phyloP scores from a whole-genome alignment of 225 moss, liverwort and hornwort genomes.

The Straminergon stramineum region DNA sequence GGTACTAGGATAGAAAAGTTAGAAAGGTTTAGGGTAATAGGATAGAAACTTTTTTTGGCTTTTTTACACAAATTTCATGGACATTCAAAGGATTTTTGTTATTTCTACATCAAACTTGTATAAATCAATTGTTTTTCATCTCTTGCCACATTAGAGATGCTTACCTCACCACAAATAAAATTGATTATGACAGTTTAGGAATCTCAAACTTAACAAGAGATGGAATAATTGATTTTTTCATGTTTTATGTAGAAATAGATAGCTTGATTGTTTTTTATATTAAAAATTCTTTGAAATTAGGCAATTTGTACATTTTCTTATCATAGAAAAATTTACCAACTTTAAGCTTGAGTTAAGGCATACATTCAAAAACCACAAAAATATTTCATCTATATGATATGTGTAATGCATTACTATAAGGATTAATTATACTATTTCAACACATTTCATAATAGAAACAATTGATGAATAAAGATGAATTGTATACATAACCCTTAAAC shows the following conservation, averaged over 20 bases:
- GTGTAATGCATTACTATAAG: not conserved
- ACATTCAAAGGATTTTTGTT: not conserved
- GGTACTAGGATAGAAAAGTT: not conserved
- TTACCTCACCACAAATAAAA: not conserved
- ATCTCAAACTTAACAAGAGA: not conserved
- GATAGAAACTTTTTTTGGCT: too few relatives aligned
- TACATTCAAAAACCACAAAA: not conserved
- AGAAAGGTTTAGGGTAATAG: not conserved
- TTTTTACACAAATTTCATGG: not conserved
- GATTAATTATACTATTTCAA: not conserved
- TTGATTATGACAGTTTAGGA: not conserved
- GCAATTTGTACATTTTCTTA: not conserved
- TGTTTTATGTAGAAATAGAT: not conserved
- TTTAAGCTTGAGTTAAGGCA: not conserved
- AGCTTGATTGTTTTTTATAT: not conserved
- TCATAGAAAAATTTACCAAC: not conserved
- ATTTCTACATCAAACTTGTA: not conserved
- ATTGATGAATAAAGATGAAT: not conserved
- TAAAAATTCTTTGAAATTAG: not conserved
- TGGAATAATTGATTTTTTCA: not conserved
- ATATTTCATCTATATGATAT: not conserved
- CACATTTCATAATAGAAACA: not conserved
- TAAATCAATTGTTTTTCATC: not conserved
- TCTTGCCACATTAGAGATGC: not conserved
- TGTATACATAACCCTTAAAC: not conserved